Conservation (phyloP, 148 eudicot species). For the Rhododendron kiyosumense region DNA sequence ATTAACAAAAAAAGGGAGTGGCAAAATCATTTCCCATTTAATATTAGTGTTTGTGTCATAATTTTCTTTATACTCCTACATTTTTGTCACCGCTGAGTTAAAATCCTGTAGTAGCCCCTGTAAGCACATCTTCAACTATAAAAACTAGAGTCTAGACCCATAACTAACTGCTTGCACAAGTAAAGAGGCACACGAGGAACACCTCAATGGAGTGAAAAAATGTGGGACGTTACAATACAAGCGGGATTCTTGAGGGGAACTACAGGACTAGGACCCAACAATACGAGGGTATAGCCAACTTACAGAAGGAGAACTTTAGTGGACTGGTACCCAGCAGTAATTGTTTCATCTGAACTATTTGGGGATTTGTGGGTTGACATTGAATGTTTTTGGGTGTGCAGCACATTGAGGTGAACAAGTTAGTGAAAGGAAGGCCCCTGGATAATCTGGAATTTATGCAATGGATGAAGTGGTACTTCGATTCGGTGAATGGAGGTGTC, state of each 20-base stretch:
- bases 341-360: not conserved
- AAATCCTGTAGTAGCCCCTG: no score
- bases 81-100: no score
- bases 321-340: not conserved
- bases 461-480: slow-evolving; percentile 94
- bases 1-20: no score
- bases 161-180: not conserved
- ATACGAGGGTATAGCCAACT: not conserved
- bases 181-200: not conserved
- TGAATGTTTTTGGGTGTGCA: slow-evolving; percentile 17
- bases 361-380: not conserved
- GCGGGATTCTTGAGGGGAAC: not conserved
- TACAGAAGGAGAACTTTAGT: not conserved
- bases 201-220: not conserved
- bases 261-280: not conserved
- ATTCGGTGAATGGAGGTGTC: slow-evolving; percentile 56
- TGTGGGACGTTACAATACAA: not conserved
- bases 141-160: not conserved
- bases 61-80: no score
- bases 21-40: no score
- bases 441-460: slow-evolving; percentile 97
- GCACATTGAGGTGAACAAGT: slow-evolving; percentile 92
- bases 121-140: not conserved
- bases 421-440: slow-evolving; percentile 83
- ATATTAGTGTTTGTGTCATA: no score